A percentile compares a stretch with the other conserved stretches of the same genome.
Evolutionary conservation across 1,284 basidiomycete species (phyloP).

Genomic region (Heterobasidion parviporum): DNA sequence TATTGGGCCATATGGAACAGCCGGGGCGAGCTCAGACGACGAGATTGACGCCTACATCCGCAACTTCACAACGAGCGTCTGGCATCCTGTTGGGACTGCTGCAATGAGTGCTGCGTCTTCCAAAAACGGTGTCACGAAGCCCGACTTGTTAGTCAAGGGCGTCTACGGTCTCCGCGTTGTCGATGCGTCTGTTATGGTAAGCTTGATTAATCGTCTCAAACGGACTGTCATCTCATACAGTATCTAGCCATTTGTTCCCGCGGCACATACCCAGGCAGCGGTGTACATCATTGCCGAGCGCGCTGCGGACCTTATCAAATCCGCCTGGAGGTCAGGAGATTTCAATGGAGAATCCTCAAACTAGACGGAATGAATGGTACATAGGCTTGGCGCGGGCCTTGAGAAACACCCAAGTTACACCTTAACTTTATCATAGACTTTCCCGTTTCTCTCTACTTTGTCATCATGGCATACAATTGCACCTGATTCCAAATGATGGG

Average conservation of each 20-base stretch:
- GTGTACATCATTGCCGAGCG: slow-evolving; percentile 40
- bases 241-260: slow-evolving; percentile 5
- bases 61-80: slow-evolving; percentile 2
- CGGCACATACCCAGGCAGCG: slow-evolving; percentile 24
- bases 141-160: slow-evolving; percentile 44
- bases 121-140: slow-evolving; percentile 27
- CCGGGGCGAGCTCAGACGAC: slow-evolving; percentile 11
- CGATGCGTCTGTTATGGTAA: slow-evolving; percentile 16
- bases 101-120: not conserved
- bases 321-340: not conserved
- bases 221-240: not conserved
- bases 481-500: too few species aligned
- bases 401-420: too few species aligned
- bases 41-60: slow-evolving; percentile 11
- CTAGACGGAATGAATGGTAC: too few species aligned
- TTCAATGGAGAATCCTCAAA: too few species aligned
- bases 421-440: too few species aligned
- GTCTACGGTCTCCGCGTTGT: slow-evolving; percentile 23
- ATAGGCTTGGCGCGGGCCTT: too few species aligned
- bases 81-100: not conserved
- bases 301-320: slow-evolving; percentile 4
- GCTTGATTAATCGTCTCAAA: not conserved
- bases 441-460: too few species aligned
- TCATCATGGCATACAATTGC: too few species aligned
- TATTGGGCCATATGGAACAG: slow-evolving; percentile 5